phyloP scores from a whole-genome alignment of 306 rosid species.

The Corylus avellana region DNA sequence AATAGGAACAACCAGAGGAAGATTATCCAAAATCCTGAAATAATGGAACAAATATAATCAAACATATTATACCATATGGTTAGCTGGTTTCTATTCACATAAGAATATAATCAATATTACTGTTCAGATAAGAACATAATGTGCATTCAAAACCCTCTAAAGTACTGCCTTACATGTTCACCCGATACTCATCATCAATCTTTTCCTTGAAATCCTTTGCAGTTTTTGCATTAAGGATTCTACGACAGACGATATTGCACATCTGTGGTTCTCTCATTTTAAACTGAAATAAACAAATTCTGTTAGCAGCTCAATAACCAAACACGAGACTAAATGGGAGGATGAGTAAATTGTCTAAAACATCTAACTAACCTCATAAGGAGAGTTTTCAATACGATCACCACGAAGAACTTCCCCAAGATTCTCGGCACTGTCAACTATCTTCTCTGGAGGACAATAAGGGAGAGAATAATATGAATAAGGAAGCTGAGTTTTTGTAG shows the following conservation, averaged over 20 bases:
- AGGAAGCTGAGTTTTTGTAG: constrained; percentile 89
- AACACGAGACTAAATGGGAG: constrained; percentile 7
- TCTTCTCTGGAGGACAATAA: constrained; percentile 67
- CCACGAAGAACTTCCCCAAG: constrained; percentile 97
- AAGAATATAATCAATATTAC: neutral
- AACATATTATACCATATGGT: neutral
- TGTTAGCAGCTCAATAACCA: constrained; percentile 23
- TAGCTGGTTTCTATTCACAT: neutral
- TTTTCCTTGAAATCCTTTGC: constrained; percentile 72
- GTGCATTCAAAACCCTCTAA: constrained; percentile 1
- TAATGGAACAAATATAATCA: neutral
- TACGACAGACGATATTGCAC: constrained; percentile 73
- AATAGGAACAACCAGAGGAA: constrained; percentile 82
- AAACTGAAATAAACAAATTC: constrained; percentile 50
- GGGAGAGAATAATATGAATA: constrained; percentile 80
- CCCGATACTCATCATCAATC: constrained; percentile 85
- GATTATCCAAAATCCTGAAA: constrained; percentile 84
- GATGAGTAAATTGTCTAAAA: constrained; percentile 1
- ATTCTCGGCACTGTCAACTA: constrained; percentile 89
- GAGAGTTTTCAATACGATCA: constrained; percentile 88
- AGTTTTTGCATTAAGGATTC: constrained; percentile 57
- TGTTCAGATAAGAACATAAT: too few relatives aligned
- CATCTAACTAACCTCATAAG: constrained; percentile 59
- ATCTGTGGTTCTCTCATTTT: constrained; percentile 89
- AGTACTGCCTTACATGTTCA: constrained; percentile 66